Evolutionary conservation across 2,329 filamentous ascomycete genomes (phyloP).

Genomic region (Blastomyces silverae): DNA sequence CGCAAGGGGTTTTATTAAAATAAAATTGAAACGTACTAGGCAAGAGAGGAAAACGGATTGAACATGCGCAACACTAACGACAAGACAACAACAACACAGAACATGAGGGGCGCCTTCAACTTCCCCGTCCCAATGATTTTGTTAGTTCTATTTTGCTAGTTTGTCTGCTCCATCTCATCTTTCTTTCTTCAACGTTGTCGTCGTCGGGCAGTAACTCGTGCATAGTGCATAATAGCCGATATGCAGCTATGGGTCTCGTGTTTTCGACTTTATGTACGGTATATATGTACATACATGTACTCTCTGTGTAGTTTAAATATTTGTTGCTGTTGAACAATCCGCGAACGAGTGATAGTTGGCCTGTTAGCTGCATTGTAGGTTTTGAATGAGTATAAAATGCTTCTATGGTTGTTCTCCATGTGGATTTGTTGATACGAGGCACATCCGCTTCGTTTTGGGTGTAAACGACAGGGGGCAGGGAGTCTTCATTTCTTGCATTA

Average conservation of each 20-base stretch:
- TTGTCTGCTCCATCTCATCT: background rate
- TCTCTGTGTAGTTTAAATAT: background rate
- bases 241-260: conserved; percentile 4
- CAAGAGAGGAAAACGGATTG: background rate
- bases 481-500: background rate
- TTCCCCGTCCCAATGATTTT: conserved; percentile 1
- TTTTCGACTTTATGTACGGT: background rate
- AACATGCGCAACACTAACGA: background rate
- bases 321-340: background rate
- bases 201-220: conserved; percentile 11
- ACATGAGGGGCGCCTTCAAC: background rate
- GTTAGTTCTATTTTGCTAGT: background rate
- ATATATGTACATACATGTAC: background rate
- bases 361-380: background rate
- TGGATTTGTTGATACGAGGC: background rate
- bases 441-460: background rate
- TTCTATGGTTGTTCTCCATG: background rate
- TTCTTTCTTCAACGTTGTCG: background rate
- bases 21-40: background rate
- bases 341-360: background rate
- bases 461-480: background rate
- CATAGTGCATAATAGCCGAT: conserved; percentile 5
- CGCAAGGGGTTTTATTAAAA: background rate
- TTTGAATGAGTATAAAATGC: background rate
- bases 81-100: background rate